These are phyloP conservation scores for Nitzschia inconspicua DNA, from an alignment of 108 stramenopile species.

Conservation along the genomic window DNA sequence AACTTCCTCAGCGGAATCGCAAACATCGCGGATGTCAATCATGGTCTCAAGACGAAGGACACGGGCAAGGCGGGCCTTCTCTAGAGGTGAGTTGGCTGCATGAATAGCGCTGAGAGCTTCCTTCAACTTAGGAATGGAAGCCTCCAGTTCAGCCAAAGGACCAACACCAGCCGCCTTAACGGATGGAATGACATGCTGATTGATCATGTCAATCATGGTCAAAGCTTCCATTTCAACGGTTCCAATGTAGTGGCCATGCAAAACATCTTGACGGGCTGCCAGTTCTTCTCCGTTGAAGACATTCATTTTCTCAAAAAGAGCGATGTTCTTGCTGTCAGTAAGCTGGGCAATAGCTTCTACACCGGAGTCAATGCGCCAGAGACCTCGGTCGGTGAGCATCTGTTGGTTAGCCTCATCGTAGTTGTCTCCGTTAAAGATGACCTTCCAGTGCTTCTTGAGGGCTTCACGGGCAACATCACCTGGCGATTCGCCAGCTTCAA, in stretches of 20 bases:
- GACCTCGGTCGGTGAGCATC: conserved; percentile 83
- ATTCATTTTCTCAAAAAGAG: conserved; percentile 88
- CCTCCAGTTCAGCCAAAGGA: conserved; percentile 68
- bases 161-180: conserved; percentile 73
- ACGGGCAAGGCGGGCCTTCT: conserved; percentile 75
- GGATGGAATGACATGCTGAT: conserved; percentile 90
- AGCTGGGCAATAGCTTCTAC: conserved; percentile 87
- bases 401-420: conserved; percentile 77
- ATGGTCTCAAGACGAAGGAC: conserved; percentile 89
- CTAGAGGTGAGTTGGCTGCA: conserved; percentile 56
- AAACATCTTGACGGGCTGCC: conserved; percentile 79
- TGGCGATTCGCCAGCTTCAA: conserved; percentile 77
- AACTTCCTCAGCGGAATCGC: conserved; percentile 90
- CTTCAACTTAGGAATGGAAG: conserved; percentile 59
- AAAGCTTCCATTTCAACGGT: conserved; percentile 93
- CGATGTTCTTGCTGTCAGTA: conserved; percentile 81
- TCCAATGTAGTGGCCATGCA: conserved; percentile 91
- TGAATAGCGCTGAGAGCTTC: conserved; percentile 63
- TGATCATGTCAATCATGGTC: conserved; percentile 90
- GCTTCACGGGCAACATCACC: conserved; percentile 72
- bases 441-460: conserved; percentile 85
- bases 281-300: conserved; percentile 86
- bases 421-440: conserved; percentile 96
- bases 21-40: conserved; percentile 85
- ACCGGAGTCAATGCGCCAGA: conserved; percentile 92